Evolutionary conservation across 2,329 filamentous ascomycete species (phyloP).

Genomic region (Scytalidium lignicola): DNA sequence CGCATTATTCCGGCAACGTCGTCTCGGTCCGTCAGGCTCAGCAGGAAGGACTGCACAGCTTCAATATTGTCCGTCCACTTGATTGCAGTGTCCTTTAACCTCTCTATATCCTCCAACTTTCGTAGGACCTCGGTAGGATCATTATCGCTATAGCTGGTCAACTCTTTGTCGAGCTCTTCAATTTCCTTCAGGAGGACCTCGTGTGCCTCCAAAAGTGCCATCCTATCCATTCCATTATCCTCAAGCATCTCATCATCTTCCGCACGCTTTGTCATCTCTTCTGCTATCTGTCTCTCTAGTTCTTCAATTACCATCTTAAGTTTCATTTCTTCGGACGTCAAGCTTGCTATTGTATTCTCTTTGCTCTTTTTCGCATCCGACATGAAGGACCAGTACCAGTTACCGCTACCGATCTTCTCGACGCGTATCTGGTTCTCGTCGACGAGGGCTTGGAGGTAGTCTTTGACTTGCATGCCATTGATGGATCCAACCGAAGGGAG

Average conservation of each 20-base stretch:
- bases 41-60: conserved; percentile 22
- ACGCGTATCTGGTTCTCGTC: conserved; percentile 58
- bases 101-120: conserved; percentile 23
- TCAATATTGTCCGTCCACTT: conserved; percentile 29
- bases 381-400: conserved; percentile 67
- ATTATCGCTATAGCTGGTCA: conserved; percentile 25
- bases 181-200: conserved; percentile 22
- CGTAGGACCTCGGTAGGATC: conserved; percentile 25
- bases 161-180: conserved; percentile 23
- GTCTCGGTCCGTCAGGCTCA: conserved; percentile 28
- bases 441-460: conserved; percentile 56
- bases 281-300: conserved; percentile 27
- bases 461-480: conserved; percentile 62
- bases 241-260: conserved; percentile 28
- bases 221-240: conserved; percentile 19
- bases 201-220: conserved; percentile 21
- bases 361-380: conserved; percentile 48
- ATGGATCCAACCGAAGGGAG: conserved; percentile 57
- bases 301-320: conserved; percentile 27
- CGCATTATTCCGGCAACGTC: conserved; percentile 29
- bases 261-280: conserved; percentile 29
- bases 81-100: conserved; percentile 21
- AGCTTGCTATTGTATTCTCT: conserved; percentile 29
- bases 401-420: conserved; percentile 66
- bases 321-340: conserved; percentile 31